Percentiles rank a stretch among this genome's conserved stretches.
Evolutionary conservation across 1,284 basidiomycete species (phyloP).

Genomic region (Neotropicomus parvogracilis): DNA sequence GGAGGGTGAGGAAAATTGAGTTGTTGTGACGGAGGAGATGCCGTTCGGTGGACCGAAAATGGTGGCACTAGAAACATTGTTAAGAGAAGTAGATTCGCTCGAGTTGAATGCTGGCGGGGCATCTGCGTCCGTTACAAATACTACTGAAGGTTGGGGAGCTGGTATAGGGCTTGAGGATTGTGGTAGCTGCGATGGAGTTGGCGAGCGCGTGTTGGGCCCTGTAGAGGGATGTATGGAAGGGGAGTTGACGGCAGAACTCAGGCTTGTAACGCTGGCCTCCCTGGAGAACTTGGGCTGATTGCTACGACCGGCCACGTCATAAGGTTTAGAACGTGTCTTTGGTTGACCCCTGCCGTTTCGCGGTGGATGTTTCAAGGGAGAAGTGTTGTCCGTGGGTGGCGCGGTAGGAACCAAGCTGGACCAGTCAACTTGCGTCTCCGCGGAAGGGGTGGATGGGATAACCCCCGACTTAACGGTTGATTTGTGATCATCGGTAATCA

Average conservation of each 20-base stretch:
- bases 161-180: slow-evolving; percentile 15
- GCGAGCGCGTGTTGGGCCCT: slow-evolving; percentile 45
- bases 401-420: slow-evolving; percentile 30
- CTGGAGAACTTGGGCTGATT: slow-evolving; percentile 39
- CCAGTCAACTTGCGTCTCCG: slow-evolving; percentile 46
- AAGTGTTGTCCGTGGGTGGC: slow-evolving; percentile 31
- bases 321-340: slow-evolving; percentile 57
- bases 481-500: slow-evolving; percentile 99
- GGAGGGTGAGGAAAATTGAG: slow-evolving; percentile 17
- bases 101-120: slow-evolving; percentile 6
- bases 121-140: slow-evolving; percentile 12
- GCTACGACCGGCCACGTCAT: slow-evolving; percentile 47
- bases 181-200: slow-evolving; percentile 40
- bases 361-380: slow-evolving; percentile 44
- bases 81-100: slow-evolving; percentile 10
- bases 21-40: slow-evolving; percentile 13
- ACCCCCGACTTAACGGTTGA: slow-evolving; percentile 49
- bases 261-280: slow-evolving; percentile 50
- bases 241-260: slow-evolving; percentile 47
- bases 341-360: slow-evolving; percentile 30
- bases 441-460: slow-evolving; percentile 18
- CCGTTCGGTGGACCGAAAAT: slow-evolving; percentile 17
- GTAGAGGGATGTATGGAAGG: slow-evolving; percentile 34
- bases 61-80: slow-evolving; percentile 6
- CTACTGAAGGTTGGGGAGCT: slow-evolving; percentile 7